Percentiles rank a stretch among this genome's conserved stretches.
Evolutionary conservation across 2,329 filamentous ascomycete genomes (phyloP).

Genomic region (Mariannaea elegans): DNA sequence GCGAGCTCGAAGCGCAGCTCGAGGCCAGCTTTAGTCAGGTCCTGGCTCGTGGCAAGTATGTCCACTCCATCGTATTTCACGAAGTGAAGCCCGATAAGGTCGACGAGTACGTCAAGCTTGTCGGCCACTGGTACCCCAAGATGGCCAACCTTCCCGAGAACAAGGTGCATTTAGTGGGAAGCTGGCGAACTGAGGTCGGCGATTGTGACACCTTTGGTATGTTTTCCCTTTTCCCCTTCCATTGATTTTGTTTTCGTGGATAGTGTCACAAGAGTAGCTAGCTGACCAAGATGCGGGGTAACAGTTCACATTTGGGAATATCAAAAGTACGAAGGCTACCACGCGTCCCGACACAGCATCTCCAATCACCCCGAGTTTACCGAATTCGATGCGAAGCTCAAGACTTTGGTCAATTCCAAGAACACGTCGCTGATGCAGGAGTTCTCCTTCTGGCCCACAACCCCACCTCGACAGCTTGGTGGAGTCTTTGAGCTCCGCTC

Average conservation of each 20-base stretch:
- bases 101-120: conserved; percentile 90
- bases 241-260: background rate
- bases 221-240: conserved; percentile 39
- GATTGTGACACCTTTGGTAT: conserved; percentile 96
- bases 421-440: conserved; percentile 96
- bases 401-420: conserved; percentile 84
- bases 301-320: conserved; percentile 99
- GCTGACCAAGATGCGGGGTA: conserved; percentile 22
- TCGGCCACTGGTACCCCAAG: conserved; percentile 90
- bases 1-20: conserved; percentile 93
- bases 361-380: conserved; percentile 83
- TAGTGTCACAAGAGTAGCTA: background rate
- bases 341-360: conserved; percentile 88
- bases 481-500: conserved; percentile 96
- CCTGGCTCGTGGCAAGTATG: conserved; percentile 94
- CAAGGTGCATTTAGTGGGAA: conserved; percentile 94
- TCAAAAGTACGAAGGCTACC: conserved; percentile 95
- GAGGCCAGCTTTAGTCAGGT: conserved; percentile 96
- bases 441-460: conserved; percentile 99
- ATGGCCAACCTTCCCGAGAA: conserved; percentile 88
- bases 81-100: conserved; percentile 95
- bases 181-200: conserved; percentile 97
- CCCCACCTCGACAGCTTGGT: conserved; percentile 85
- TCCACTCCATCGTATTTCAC: conserved; percentile 97
- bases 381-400: conserved; percentile 85